Evolutionary conservation across 1,284 basidiomycete species (phyloP).

Genomic region (Trichosporon ovoides): DNA sequence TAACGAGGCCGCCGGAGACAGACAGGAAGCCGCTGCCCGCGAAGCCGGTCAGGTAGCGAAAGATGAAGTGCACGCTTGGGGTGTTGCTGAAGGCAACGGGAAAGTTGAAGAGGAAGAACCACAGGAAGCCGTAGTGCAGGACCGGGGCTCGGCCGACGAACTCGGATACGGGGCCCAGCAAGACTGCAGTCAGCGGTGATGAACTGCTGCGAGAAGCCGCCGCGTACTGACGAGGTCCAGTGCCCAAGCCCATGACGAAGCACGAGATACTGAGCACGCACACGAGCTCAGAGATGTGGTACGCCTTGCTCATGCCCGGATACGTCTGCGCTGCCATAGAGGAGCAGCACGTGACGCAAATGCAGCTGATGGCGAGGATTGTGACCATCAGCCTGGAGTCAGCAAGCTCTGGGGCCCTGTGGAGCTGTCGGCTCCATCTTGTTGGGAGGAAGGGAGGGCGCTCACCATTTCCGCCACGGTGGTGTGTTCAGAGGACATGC

Average conservation of each 20-base stretch:
- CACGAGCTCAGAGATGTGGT: slow-evolving; percentile 60
- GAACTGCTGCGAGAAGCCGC: neutral
- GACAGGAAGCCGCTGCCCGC: slow-evolving; percentile 66
- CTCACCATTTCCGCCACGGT: neutral
- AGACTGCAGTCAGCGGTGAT: slow-evolving; percentile 29
- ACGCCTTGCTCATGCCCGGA: slow-evolving; percentile 56
- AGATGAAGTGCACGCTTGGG: slow-evolving; percentile 57
- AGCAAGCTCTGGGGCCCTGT: neutral
- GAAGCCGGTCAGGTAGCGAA: slow-evolving; percentile 66
- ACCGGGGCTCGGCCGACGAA: slow-evolving; percentile 54
- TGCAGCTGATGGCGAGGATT: slow-evolving; percentile 28
- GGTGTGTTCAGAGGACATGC: slow-evolving; percentile 19
- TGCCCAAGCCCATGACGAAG: slow-evolving; percentile 56
- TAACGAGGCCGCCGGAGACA: slow-evolving; percentile 72
- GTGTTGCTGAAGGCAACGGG: slow-evolving; percentile 59
- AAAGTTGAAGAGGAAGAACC: slow-evolving; percentile 54
- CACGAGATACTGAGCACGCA: slow-evolving; percentile 68
- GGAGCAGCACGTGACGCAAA: slow-evolving; percentile 66
- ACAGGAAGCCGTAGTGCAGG: slow-evolving; percentile 26
- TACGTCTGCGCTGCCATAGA: slow-evolving; percentile 68
- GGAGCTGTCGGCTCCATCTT: too few relatives aligned
- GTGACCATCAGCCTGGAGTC: slow-evolving; percentile 28
- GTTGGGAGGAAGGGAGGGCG: neutral
- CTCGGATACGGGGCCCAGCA: slow-evolving; percentile 58
- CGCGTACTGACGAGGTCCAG: slow-evolving; percentile 48